phyloP scores from a whole-genome alignment of 148 eudicot species.

The Rhododendron vialii region DNA sequence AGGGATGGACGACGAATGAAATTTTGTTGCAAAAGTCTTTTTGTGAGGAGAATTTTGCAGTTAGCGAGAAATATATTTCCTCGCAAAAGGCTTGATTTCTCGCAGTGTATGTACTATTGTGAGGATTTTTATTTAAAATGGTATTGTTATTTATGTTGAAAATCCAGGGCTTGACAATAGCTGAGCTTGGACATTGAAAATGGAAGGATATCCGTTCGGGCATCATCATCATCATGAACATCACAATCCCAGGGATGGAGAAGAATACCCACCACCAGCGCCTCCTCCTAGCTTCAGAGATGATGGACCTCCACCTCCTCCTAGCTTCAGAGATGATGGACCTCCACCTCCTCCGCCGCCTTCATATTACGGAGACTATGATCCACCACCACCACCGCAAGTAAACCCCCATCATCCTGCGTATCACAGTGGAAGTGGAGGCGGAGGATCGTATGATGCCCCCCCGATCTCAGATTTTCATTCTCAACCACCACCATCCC shows the following conservation, averaged over 20 bases:
- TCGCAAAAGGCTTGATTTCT: too few species aligned
- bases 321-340: not conserved
- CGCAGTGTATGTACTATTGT: too few species aligned
- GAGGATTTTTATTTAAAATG: too few species aligned
- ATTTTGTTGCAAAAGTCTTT: too few species aligned
- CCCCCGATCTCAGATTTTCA: constrained; percentile 6
- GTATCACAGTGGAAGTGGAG: constrained; percentile 16
- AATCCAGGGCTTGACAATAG: not conserved
- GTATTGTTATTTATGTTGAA: too few species aligned
- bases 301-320: not conserved
- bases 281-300: constrained; percentile 20
- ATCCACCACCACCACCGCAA: constrained; percentile 21
- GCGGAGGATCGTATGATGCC: constrained; percentile 20
- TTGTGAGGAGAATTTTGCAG: too few species aligned
- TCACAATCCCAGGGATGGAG: constrained; percentile 16
- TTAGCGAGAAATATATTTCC: too few species aligned
- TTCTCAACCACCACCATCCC: not conserved
- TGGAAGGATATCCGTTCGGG: constrained; percentile 32
- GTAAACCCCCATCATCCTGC: not conserved
- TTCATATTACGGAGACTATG: constrained; percentile 8
- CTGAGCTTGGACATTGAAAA: not conserved
- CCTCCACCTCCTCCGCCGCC: constrained; percentile 25
- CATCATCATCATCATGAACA: constrained; percentile 20
- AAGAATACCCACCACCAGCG: constrained; percentile 28
- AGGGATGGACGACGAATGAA: too few species aligned